Evolutionary conservation across 257 asterid species (phyloP), one percentile per base, ranked within the genome.

Genomic region (Solanum bulbocastanum): DNA sequence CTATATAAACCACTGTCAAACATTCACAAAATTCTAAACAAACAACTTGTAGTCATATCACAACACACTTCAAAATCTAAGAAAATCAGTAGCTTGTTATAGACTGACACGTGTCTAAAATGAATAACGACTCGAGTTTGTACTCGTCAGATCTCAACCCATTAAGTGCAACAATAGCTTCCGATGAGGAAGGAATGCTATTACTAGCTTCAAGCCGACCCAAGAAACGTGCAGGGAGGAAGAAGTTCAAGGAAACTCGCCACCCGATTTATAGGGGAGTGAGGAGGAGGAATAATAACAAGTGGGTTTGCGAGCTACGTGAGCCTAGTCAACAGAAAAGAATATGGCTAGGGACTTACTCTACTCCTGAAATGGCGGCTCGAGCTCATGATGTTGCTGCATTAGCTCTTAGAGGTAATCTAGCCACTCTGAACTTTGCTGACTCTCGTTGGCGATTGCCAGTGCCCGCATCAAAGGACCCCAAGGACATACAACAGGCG

Each of bases 291-390:
- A 88, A 90, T 40, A 90, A 87, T 8, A 83, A 35, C 40, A 91
- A 88, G 40, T 91, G 93, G 93, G 92, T 91, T 1, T 91, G 92
- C 69, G 93, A 90, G 81, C 56, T 91, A 6, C 93, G 98, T 3
- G 96, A 95, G 74, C 98, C 96, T 2, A 87, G 13, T 68, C 87
- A 87, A 27, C 95, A 95, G 81, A 89, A 92, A 36, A 87, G 98
- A 52, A 88, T 95, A 11, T 95, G 98, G 98, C 87, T 95, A 0
- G 98, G 98, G 49, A 94, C 96, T 2, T 93, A 92, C 84, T 96
- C 95, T 18, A 94, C 95, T 0, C 90, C 98, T 0, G 98, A 95
- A 89, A 94, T 95, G 98, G 98, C 98, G 0, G 98, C 98, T 5
- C 88, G 98, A 4, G 98, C 97, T 7, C 91, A 78, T 8, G 62